phyloP scores from a whole-genome alignment of 305 asterid genomes.

The Fraxinus velutina region DNA sequence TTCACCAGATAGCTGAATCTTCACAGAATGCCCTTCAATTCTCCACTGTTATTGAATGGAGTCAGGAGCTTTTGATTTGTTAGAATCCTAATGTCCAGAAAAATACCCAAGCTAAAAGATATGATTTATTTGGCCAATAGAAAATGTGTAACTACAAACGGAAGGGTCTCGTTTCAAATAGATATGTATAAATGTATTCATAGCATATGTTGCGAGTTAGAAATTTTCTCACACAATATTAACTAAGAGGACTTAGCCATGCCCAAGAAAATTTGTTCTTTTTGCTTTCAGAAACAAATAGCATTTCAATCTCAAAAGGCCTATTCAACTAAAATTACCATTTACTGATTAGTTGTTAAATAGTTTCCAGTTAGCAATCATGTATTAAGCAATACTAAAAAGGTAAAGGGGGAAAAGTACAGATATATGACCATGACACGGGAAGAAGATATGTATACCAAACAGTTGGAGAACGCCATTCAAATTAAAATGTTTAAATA shows the following conservation, averaged over 20 bases:
- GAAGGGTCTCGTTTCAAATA: not conserved
- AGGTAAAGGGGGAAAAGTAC: not conserved
- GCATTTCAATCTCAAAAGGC: slow-evolving; percentile 8
- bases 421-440: not conserved
- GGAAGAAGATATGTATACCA: not conserved
- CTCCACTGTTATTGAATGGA: not conserved
- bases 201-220: not conserved
- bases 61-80: not conserved
- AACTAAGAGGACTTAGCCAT: not conserved
- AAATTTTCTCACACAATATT: not conserved
- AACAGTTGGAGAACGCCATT: not conserved
- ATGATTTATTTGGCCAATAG: not conserved
- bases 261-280: slow-evolving; percentile 3
- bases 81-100: not conserved
- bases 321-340: not conserved
- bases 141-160: not conserved
- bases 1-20: not conserved
- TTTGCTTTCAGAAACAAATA: slow-evolving; percentile 1
- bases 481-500: not conserved
- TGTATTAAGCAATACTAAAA: not conserved
- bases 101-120: not conserved
- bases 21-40: not conserved
- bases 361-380: not conserved
- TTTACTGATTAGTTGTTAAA: not conserved
- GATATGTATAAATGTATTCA: not conserved